phyloP scores from a whole-genome alignment of 192 early-diverging fungal species.

The Physocladia obscura region DNA sequence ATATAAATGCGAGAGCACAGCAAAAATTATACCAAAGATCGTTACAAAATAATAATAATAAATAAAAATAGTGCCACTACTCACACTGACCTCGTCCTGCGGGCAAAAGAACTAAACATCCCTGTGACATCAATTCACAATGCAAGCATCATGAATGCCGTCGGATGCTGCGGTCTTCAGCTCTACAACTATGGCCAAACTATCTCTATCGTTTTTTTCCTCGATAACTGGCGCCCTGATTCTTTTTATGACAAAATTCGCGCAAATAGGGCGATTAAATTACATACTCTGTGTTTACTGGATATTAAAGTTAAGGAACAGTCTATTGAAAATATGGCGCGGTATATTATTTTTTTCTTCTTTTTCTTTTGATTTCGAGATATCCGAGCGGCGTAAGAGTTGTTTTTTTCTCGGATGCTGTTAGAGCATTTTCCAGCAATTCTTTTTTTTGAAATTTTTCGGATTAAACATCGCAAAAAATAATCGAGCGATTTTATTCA shows the following conservation, averaged over 20 bases:
- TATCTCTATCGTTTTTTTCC: constrained; percentile 99
- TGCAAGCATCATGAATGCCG: constrained; percentile 99
- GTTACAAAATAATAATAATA: neutral
- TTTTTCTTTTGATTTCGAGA: too few relatives aligned
- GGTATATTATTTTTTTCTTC: constrained; percentile 45
- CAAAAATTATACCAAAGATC: neutral
- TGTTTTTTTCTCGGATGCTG: too few relatives aligned
- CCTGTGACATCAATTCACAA: constrained; percentile 93
- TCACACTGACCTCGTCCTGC: constrained; percentile 92
- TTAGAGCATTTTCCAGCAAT: too few relatives aligned
- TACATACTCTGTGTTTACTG: constrained; percentile 93
- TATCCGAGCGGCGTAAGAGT: too few relatives aligned
- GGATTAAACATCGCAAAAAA: too few relatives aligned
- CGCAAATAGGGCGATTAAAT: constrained; percentile 75
- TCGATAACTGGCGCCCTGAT: constrained; percentile 91
- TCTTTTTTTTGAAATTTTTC: too few relatives aligned
- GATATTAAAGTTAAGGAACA: constrained; percentile 99
- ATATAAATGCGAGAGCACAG: too few relatives aligned
- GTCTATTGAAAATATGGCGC: constrained; percentile 90
- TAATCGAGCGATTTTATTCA: too few relatives aligned
- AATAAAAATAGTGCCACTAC: constrained; percentile 81
- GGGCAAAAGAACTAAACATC: constrained; percentile 84
- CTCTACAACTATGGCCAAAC: constrained; percentile 98
- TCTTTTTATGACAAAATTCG: constrained; percentile 93
- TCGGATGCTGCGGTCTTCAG: constrained; percentile 92